Conservation (phyloP, 2,329 filamentous ascomycete genomes). For the Thyridium curvatum region DNA sequence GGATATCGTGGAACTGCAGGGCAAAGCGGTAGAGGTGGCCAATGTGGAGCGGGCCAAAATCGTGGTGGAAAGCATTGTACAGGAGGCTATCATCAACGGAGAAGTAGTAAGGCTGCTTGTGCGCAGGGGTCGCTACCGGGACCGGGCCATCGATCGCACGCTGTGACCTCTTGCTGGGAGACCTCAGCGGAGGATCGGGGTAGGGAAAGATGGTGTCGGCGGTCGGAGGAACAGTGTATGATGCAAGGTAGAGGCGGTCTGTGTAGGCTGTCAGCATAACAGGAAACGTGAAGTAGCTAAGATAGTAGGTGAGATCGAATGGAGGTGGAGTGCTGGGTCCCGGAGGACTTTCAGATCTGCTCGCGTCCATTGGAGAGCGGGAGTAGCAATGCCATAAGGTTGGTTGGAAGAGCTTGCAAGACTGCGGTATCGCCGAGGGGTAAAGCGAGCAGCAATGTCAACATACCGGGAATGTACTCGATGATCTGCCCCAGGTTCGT, state of each 20-base stretch:
- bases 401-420: too few species aligned
- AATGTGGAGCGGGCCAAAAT: conserved; percentile 96
- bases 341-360: not conserved
- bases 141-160: conserved; percentile 51
- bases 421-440: too few species aligned
- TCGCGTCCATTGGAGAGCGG: conserved; percentile 9
- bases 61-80: conserved; percentile 98
- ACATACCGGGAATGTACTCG: conserved; percentile 89
- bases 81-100: conserved; percentile 86
- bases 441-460: not conserved
- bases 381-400: not conserved
- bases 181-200: conserved; percentile 50
- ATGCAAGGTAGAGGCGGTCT: conserved; percentile 94
- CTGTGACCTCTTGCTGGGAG: conserved; percentile 70
- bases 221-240: conserved; percentile 77
- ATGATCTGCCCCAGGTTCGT: conserved; percentile 78
- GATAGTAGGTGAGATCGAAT: conserved; percentile 7
- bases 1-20: conserved; percentile 89
- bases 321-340: not conserved
- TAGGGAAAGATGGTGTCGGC: conserved; percentile 83
- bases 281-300: conserved; percentile 13
- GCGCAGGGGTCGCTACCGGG: conserved; percentile 30
- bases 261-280: conserved; percentile 30
- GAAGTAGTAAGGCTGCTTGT: conserved; percentile 81
- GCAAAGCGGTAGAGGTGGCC: conserved; percentile 96